Conservation (phyloP, 805 yeast genomes). For the Pichia kluyveri region DNA sequence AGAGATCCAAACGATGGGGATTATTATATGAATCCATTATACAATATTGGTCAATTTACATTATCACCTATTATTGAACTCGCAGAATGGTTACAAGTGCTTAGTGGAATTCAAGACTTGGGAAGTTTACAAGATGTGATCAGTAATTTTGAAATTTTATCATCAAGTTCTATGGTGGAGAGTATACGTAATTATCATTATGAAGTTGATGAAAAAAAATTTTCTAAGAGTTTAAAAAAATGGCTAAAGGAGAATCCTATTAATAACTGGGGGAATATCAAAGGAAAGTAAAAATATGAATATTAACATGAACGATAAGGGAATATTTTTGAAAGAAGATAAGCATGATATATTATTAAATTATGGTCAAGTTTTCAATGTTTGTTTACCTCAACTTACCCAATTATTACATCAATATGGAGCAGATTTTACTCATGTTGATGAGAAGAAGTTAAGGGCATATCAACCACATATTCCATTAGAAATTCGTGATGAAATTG, state of each 20-base stretch:
- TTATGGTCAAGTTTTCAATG: slow-evolving; percentile 41
- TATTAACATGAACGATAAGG: slow-evolving; percentile 5
- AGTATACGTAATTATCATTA: slow-evolving; percentile 70
- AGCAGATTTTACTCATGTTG: slow-evolving; percentile 58
- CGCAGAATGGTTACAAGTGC: slow-evolving; percentile 85
- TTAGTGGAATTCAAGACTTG: slow-evolving; percentile 49
- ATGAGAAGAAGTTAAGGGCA: slow-evolving; percentile 40
- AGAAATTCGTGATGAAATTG: slow-evolving; percentile 61
- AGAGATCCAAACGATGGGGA: slow-evolving; percentile 39
- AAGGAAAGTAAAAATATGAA: too few species aligned
- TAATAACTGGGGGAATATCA: slow-evolving; percentile 3
- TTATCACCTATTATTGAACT: slow-evolving; percentile 68
- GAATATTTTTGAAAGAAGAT: slow-evolving; percentile 16
- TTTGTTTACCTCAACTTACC: slow-evolving; percentile 60
- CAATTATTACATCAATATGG: slow-evolving; percentile 76
- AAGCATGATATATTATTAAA: slow-evolving; percentile 32
- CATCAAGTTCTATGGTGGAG: slow-evolving; percentile 61
- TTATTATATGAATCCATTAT: slow-evolving; percentile 58
- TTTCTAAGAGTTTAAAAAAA: slow-evolving; percentile 44
- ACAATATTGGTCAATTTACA: slow-evolving; percentile 55
- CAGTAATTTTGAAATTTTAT: slow-evolving; percentile 45
- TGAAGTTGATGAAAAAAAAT: slow-evolving; percentile 70
- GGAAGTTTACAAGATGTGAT: slow-evolving; percentile 51
- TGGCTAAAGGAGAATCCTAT: slow-evolving; percentile 28
- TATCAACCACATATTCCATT: slow-evolving; percentile 70